phyloP scores from a whole-genome alignment of 345 rosid genomes.

The Sonneratia alba region DNA sequence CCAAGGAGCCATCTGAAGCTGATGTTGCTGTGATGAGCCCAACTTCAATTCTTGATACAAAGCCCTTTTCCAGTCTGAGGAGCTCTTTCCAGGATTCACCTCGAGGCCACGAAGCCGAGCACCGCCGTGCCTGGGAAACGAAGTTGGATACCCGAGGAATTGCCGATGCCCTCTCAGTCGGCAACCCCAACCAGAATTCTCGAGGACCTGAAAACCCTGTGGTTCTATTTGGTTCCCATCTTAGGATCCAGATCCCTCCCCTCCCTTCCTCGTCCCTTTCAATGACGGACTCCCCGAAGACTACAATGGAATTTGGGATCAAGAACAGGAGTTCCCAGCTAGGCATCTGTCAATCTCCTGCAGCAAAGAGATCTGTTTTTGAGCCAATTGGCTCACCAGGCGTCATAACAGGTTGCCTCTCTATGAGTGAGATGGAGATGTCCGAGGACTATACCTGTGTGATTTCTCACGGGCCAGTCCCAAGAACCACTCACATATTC shows the following conservation, averaged over 20 bases:
- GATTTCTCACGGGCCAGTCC: constrained; percentile 71
- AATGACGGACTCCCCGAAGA: constrained; percentile 39
- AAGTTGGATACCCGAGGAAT: constrained; percentile 46
- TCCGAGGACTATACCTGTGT: constrained; percentile 96
- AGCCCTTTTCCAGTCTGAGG: constrained; percentile 53
- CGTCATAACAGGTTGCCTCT: constrained; percentile 15
- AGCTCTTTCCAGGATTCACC: constrained; percentile 30
- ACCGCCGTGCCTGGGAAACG: constrained; percentile 24
- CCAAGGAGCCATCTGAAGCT: not conserved
- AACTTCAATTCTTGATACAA: constrained; percentile 70
- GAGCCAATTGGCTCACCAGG: not conserved
- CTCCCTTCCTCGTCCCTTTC: constrained; percentile 15
- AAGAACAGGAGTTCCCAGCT: constrained; percentile 47
- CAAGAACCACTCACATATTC: constrained; percentile 81
- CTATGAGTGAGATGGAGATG: constrained; percentile 54
- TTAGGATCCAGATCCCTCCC: constrained; percentile 69
- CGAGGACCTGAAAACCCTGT: constrained; percentile 41
- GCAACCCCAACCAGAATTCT: constrained; percentile 19
- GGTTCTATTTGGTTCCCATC: constrained; percentile 69
- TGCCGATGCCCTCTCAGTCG: constrained; percentile 48
- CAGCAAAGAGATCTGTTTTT: constrained; percentile 7
- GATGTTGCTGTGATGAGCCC: constrained; percentile 13
- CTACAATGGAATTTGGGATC: constrained; percentile 56
- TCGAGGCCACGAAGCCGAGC: constrained; percentile 13
- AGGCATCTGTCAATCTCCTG: constrained; percentile 18